These are phyloP conservation scores for Phytopythium mirpurense DNA, from an alignment of 352 stramenopile genomes.

Conservation along the genomic window DNA sequence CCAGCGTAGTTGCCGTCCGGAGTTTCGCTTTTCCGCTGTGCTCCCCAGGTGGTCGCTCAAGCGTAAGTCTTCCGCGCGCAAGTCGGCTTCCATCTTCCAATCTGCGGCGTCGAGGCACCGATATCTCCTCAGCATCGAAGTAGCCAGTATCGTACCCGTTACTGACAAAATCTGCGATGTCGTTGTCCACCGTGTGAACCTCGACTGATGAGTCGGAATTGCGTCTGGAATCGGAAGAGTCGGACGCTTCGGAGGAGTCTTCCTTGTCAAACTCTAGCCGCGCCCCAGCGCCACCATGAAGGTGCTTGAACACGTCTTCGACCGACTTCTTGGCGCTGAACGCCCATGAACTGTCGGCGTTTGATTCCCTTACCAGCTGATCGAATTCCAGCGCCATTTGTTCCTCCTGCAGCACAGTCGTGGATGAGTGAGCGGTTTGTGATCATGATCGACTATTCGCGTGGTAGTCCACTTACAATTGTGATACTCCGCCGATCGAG, in stretches of 20 bases:
- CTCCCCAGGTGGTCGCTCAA: neutral
- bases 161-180: constrained; percentile 1
- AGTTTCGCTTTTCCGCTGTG: neutral
- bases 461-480: constrained; percentile 22
- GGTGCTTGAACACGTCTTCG: neutral
- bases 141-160: neutral
- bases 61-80: neutral
- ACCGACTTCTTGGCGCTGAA: constrained; percentile 17
- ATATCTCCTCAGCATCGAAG: neutral
- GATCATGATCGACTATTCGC: neutral
- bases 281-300: neutral
- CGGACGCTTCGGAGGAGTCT: neutral
- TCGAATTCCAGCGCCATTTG: constrained; percentile 38
- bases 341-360: constrained; percentile 52
- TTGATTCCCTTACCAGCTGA: constrained; percentile 35
- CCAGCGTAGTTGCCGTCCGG: neutral
- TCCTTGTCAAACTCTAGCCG: constrained; percentile 4
- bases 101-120: neutral
- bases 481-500: constrained; percentile 30
- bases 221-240: neutral
- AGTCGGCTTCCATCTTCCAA: neutral
- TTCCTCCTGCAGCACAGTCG: constrained; percentile 7
- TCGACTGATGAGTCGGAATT: neutral
- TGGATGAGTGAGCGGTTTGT: neutral
- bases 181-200: neutral